Conservation (phyloP, 2,329 filamentous ascomycete species). For the Nigrospora sphaerica region DNA sequence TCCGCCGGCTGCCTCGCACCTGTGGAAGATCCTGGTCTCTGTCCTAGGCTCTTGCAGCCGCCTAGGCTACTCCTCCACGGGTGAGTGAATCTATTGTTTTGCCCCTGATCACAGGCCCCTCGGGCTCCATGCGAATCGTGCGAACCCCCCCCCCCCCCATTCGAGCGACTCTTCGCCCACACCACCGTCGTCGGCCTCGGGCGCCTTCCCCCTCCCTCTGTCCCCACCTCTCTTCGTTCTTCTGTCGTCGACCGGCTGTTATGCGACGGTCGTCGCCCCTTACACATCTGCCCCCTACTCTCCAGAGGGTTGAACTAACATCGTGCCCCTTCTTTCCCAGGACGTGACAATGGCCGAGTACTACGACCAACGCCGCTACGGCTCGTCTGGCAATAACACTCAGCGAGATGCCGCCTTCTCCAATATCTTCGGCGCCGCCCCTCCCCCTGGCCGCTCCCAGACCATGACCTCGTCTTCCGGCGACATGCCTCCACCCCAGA, state of each 20-base stretch:
- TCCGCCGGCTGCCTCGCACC: slow-evolving; percentile 4
- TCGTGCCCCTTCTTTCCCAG: slow-evolving; percentile 25
- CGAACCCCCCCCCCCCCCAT: slow-evolving; percentile 5
- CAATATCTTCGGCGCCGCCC: slow-evolving; percentile 87
- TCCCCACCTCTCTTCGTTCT: too few species aligned
- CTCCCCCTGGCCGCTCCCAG: slow-evolving; percentile 82
- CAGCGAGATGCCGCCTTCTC: slow-evolving; percentile 93
- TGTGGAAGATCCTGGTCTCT: slow-evolving; percentile 15
- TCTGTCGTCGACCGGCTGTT: too few species aligned
- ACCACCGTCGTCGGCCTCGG: neutral
- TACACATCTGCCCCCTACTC: neutral
- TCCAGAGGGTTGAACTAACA: neutral
- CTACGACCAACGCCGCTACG: slow-evolving; percentile 47
- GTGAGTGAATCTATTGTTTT: slow-evolving; percentile 17
- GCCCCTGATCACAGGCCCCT: neutral
- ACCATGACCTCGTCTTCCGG: slow-evolving; percentile 80
- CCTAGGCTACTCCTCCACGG: slow-evolving; percentile 17
- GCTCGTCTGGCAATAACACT: slow-evolving; percentile 44
- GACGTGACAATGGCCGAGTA: slow-evolving; percentile 50
- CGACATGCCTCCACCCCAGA: slow-evolving; percentile 37
- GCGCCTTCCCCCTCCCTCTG: too few species aligned
- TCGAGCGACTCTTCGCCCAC: slow-evolving; percentile 3
- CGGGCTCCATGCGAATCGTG: neutral
- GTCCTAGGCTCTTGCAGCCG: slow-evolving; percentile 23
- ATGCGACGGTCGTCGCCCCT: neutral